phyloP scores from a whole-genome alignment of 441 rosid genomes.

The Bruguiera hainesii region DNA sequence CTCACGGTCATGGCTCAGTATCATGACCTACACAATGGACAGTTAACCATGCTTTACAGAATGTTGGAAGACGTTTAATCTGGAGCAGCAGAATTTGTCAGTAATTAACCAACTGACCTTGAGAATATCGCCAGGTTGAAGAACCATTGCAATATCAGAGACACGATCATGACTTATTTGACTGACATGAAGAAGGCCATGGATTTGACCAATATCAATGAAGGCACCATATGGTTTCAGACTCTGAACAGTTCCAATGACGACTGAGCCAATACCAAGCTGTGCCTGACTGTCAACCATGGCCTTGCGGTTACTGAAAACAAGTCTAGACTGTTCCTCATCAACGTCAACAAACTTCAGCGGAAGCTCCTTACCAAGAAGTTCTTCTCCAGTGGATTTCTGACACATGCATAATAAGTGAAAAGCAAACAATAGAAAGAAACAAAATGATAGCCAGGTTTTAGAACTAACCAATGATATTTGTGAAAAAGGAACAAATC shows the following conservation, averaged over 20 bases:
- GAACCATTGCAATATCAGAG: constrained; percentile 87
- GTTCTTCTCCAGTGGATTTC: constrained; percentile 89
- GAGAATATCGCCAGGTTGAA: constrained; percentile 95
- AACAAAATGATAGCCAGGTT: no score
- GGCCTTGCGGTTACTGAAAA: constrained; percentile 96
- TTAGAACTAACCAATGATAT: constrained; percentile 60
- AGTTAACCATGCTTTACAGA: background rate
- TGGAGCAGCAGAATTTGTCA: background rate
- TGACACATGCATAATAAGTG: constrained; percentile 19
- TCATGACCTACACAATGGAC: constrained; percentile 63
- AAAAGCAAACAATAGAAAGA: background rate
- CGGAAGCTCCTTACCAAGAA: constrained; percentile 72
- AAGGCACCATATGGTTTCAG: constrained; percentile 98
- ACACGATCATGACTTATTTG: constrained; percentile 97
- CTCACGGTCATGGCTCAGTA: constrained; percentile 95
- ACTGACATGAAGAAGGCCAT: constrained; percentile 96
- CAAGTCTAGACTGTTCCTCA: constrained; percentile 88
- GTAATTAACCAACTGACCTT: constrained; percentile 42
- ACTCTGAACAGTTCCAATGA: constrained; percentile 85
- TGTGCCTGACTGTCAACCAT: constrained; percentile 98
- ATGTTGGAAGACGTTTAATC: background rate
- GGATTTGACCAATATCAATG: constrained; percentile 95
- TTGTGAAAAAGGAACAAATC: constrained; percentile 97
- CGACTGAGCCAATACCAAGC: constrained; percentile 95
- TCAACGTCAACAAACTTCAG: constrained; percentile 95